Evolutionary conservation across 2,329 filamentous ascomycete genomes (phyloP).

Genomic region (Trichoderma lentiforme): DNA sequence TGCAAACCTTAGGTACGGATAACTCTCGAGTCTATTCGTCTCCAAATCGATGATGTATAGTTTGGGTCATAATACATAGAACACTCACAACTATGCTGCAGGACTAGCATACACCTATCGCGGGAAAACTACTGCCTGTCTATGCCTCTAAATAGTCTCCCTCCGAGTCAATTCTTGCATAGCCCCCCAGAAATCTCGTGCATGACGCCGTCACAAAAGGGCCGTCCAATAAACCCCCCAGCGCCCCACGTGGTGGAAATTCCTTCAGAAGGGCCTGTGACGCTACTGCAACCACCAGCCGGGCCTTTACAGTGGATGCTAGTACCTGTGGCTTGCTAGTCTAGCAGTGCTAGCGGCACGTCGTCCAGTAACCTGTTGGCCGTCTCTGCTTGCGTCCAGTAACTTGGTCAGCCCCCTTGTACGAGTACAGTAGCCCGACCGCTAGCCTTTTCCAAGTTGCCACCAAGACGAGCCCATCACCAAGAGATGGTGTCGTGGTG

Average conservation of each 20-base stretch:
- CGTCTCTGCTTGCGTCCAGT: not conserved
- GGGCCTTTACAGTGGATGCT: not conserved
- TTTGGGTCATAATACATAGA: not conserved
- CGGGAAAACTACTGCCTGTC: not conserved
- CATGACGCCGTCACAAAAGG: constrained; percentile 2
- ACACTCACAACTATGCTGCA: not conserved
- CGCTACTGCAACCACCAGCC: not conserved
- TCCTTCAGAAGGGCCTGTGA: not conserved
- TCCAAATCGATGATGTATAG: not conserved
- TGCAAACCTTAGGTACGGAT: not conserved
- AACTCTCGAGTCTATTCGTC: not conserved
- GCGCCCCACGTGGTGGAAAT: constrained; percentile 1
- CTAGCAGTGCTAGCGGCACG: not conserved
- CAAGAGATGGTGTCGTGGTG: constrained; percentile 3
- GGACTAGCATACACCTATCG: not conserved
- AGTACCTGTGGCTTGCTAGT: not conserved
- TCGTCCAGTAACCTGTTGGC: not conserved
- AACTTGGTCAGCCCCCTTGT: too few relatives aligned
- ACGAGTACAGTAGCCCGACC: not conserved
- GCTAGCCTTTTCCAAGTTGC: not conserved
- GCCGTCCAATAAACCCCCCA: not conserved
- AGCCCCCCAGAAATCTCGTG: not conserved
- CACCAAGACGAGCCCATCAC: not conserved
- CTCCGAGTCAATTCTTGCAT: not conserved
- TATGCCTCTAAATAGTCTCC: not conserved